Evolutionary conservation across 1,284 basidiomycete genomes (phyloP).

Genomic region (Leccinum griseonigrum): DNA sequence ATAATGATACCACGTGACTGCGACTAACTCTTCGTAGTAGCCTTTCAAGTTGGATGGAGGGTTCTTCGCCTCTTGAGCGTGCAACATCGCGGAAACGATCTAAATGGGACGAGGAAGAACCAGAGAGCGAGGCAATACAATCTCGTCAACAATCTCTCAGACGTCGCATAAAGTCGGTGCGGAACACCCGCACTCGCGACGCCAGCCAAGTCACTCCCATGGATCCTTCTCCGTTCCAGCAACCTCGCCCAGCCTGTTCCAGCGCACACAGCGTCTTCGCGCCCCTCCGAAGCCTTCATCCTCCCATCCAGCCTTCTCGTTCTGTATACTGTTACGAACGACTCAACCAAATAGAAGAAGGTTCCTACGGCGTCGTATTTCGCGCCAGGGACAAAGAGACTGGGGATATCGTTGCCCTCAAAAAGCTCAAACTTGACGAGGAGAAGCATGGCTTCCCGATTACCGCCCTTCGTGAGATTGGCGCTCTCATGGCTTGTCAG

Average conservation of each 20-base stretch:
- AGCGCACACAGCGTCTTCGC: constrained; percentile 61
- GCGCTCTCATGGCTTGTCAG: constrained; percentile 87
- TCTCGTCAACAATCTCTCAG: constrained; percentile 40
- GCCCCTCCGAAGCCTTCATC: constrained; percentile 73
- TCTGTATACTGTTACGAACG: constrained; percentile 92
- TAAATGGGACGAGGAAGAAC: constrained; percentile 63
- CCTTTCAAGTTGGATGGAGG: constrained; percentile 8
- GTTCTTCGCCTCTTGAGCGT: constrained; percentile 6
- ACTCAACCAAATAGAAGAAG: constrained; percentile 98
- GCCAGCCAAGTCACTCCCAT: constrained; percentile 12
- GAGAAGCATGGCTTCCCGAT: constrained; percentile 99
- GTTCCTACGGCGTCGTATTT: constrained; percentile 97
- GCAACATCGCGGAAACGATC: constrained; percentile 57
- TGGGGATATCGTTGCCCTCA: constrained; percentile 93
- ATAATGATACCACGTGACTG: constrained; percentile 14
- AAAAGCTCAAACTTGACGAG: constrained; percentile 97
- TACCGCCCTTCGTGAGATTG: constrained; percentile 92
- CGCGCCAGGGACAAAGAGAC: constrained; percentile 92
- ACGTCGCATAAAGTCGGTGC: constrained; percentile 43
- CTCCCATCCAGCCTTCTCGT: constrained; percentile 76
- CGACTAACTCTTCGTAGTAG: neutral
- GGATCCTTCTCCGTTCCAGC: constrained; percentile 18
- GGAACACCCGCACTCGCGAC: constrained; percentile 15
- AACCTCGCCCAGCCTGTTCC: constrained; percentile 14
- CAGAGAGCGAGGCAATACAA: constrained; percentile 36